Base-by-base conservation (phyloP, 306 rosid species). In the Quercus dentata region DNA sequence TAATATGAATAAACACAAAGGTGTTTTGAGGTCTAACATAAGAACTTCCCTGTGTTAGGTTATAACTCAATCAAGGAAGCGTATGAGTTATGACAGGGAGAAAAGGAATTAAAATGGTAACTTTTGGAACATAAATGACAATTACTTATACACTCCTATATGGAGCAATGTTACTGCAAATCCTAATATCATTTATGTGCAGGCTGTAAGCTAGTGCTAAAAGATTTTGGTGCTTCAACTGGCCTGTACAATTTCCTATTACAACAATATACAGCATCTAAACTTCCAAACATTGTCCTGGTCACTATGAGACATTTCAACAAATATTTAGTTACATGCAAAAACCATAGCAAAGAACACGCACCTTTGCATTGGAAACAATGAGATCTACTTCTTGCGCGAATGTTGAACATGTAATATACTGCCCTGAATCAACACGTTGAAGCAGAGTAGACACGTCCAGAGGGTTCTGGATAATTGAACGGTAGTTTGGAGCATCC, bases 401-500 rank as follows among this genome's bases (percentile, higher is more conserved):
- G 79, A 95, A 95, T 74, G 96, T 64, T 13, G 96, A 82, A 73
- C 90, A 88, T 69, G 94, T 77, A 81, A 95, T 85, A 85, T 92
- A 95, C 78, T 87, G 90, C 41, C 99, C 97, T 46, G 94, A 87
- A 84, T 95, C 99, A 79, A 95, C 99, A 74, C 86, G 92, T 80
- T 90, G 98, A 81, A 95, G 89, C 74, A 95, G 78, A 27, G 95
- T 91, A 65, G 99, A 94, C 84, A 91, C 63, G 78, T 95, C 98
- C 97, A 95, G 90, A 17, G 99, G 98, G 86, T 89, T 95, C 81
- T 95, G 99, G 73, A 95, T 93, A 27, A 95, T 83, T 75, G 90
- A 28, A 57, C 97, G 95, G 83, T 95, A 95, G 88, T 95, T 91
- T 57, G 99, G 99, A 59, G 99, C 99, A 77, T 95, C 99, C 84